A percentile compares a stretch with the other conserved stretches of the same genome.
phyloP scores from a whole-genome alignment of 2,329 filamentous ascomycete genomes.

The Exophiala mesophila region DNA sequence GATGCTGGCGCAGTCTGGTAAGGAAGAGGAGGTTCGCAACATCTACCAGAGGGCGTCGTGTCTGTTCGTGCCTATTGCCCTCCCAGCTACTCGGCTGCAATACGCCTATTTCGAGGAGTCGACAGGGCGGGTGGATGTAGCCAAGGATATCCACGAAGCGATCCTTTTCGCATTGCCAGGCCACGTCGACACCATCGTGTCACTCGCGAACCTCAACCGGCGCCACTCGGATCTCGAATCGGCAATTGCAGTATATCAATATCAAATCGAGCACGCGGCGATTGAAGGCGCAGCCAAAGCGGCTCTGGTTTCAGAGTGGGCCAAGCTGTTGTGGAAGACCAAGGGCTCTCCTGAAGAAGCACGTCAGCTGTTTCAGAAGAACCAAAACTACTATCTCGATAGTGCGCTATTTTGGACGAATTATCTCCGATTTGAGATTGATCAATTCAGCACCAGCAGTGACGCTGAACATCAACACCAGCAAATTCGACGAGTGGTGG shows the following conservation, averaged over 20 bases:
- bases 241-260: slow-evolving; percentile 76
- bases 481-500: slow-evolving; percentile 73
- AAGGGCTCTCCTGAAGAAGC: slow-evolving; percentile 77
- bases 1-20: slow-evolving; percentile 76
- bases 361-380: slow-evolving; percentile 74
- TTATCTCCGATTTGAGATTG: slow-evolving; percentile 83
- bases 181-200: slow-evolving; percentile 81
- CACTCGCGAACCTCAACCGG: slow-evolving; percentile 79
- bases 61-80: slow-evolving; percentile 79
- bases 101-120: slow-evolving; percentile 96
- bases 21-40: slow-evolving; percentile 83
- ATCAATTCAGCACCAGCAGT: slow-evolving; percentile 65
- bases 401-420: slow-evolving; percentile 85
- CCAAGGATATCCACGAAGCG: slow-evolving; percentile 76
- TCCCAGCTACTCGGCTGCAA: slow-evolving; percentile 77
- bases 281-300: slow-evolving; percentile 78
- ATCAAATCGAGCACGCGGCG: slow-evolving; percentile 67
- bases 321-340: slow-evolving; percentile 77
- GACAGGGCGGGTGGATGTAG: slow-evolving; percentile 67
- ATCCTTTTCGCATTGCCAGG: slow-evolving; percentile 72
- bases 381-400: slow-evolving; percentile 77
- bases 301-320: slow-evolving; percentile 83
- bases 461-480: slow-evolving; percentile 59
- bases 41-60: slow-evolving; percentile 85
- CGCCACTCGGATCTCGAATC: slow-evolving; percentile 78